Evolutionary conservation across 441 rosid genomes (phyloP), one percentile per base, ranked within the genome.

Genomic region (Mallotus repandus): DNA sequence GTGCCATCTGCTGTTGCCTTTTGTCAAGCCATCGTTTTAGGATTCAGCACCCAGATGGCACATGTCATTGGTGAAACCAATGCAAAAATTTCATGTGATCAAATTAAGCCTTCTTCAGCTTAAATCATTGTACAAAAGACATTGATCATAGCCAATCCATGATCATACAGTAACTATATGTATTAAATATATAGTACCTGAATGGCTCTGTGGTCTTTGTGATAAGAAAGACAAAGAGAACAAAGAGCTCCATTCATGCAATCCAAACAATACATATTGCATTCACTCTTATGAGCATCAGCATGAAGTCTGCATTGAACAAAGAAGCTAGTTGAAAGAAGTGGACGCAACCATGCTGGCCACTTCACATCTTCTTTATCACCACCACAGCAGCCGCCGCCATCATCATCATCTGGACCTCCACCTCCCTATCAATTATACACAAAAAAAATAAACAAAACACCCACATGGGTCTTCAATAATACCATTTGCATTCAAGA

Each of bases 181-280:
- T 38, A 5, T 29, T 29, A 29, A 60, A 60, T 14, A 32, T 0
- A 2, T 11, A 50, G 21, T 11, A 93, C 98, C 98, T 91, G 98
- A 84, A 91, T 93, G 52, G 84, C 84, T 61, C 82, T 84, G 70
- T 93, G 98, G 60, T 89, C 90, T 74, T 81, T 89, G 84, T 93
- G 98, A 77, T 80, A 80, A 7, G 83, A 73, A n/a, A 91, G 88
- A 79, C 98, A 93, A 4, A 84, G 81, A 80, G 96, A 88, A 72
- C 98, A 93, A 63, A 91, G 90, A 0, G 91, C 84, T 2, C 97
- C 97, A 57, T 84, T 83, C 77, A 84, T 83, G 58, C 98, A 93
- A 77, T 91, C 96, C 82, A 93, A 80, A 77, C 98, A 93, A 60
- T 84, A 93, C 98, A 89, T 91, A 71, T 93, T 93, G 77, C 98